Evolutionary conservation across 75 land plant genomes (phyloP).

Genomic region (Pinus albicaulis): DNA sequence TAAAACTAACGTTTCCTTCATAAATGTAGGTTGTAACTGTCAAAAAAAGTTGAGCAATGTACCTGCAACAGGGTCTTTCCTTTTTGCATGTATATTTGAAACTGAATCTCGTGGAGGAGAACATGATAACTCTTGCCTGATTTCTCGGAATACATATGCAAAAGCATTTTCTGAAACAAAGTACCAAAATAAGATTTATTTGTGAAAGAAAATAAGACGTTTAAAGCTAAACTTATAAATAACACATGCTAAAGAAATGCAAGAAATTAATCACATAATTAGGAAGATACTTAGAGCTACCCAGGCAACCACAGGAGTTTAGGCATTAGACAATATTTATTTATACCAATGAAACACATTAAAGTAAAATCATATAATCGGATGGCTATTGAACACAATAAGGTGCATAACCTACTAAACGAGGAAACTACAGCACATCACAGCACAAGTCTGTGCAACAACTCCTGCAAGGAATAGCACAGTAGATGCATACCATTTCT

Average conservation of each 20-base stretch:
- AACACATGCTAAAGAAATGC: too few species aligned
- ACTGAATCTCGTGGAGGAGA: constrained; percentile 16
- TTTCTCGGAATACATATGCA: constrained; percentile 90
- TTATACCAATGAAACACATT: background rate
- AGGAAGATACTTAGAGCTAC: background rate
- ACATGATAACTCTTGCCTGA: constrained; percentile 14
- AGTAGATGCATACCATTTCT: background rate
- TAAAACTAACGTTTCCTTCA: background rate
- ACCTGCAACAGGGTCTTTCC: constrained; percentile 49
- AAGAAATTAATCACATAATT: too few species aligned
- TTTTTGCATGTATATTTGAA: constrained; percentile 32
- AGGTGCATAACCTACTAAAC: background rate
- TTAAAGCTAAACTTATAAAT: too few species aligned
- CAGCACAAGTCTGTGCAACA: background rate
- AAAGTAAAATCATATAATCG: background rate
- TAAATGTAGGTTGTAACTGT: background rate
- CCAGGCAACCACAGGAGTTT: background rate
- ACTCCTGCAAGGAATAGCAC: background rate
- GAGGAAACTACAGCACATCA: background rate
- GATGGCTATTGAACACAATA: background rate
- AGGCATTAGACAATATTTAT: background rate
- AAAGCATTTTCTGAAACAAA: constrained; percentile 61
- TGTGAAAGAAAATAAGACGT: too few species aligned
- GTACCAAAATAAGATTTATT: too few species aligned
- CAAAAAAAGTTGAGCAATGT: background rate